phyloP scores from a whole-genome alignment of 495 filamentous ascomycete genomes.

The Daldinia caldariorum region DNA sequence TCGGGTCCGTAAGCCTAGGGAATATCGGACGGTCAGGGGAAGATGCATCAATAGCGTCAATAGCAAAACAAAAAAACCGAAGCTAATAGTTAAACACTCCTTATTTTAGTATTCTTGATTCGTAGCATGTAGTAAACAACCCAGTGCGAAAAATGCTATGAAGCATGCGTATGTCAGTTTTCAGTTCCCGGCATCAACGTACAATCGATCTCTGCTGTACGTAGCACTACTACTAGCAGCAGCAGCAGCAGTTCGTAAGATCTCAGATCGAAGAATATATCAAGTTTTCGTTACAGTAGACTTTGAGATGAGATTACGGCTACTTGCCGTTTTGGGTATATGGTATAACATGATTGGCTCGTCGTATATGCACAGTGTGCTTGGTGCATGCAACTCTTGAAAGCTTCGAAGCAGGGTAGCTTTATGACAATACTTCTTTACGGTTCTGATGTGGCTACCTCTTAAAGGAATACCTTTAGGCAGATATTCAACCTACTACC shows the following conservation, averaged over 20 bases:
- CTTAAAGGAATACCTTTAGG: too few species aligned
- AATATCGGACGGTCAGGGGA: background rate
- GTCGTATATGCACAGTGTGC: conserved; percentile 30
- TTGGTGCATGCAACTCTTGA: conserved; percentile 12
- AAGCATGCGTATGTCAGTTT: background rate
- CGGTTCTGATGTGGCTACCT: too few species aligned
- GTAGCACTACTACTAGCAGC: too few species aligned
- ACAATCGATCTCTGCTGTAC: conserved; percentile 5
- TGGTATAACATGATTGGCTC: conserved; percentile 32
- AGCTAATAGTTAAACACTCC: too few species aligned
- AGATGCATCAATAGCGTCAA: background rate
- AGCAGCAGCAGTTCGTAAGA: background rate
- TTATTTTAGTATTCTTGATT: too few species aligned
- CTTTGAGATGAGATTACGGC: conserved; percentile 11
- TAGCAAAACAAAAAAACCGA: too few species aligned
- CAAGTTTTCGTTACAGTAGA: conserved; percentile 6
- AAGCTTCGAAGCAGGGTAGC: conserved; percentile 1
- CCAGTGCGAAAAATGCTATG: background rate
- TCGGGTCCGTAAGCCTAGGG: background rate
- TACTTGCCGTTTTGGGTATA: conserved; percentile 39
- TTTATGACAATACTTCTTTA: background rate
- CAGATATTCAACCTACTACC: too few species aligned
- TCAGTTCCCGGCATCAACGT: background rate
- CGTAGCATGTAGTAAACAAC: background rate
- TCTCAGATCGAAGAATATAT: conserved; percentile 16